A percentile compares a stretch with the other conserved stretches of the same genome.
These are phyloP conservation scores for Cryoendolithus antarcticus DNA, from an alignment of 2,329 filamentous ascomycete genomes.

Conservation along the genomic window DNA sequence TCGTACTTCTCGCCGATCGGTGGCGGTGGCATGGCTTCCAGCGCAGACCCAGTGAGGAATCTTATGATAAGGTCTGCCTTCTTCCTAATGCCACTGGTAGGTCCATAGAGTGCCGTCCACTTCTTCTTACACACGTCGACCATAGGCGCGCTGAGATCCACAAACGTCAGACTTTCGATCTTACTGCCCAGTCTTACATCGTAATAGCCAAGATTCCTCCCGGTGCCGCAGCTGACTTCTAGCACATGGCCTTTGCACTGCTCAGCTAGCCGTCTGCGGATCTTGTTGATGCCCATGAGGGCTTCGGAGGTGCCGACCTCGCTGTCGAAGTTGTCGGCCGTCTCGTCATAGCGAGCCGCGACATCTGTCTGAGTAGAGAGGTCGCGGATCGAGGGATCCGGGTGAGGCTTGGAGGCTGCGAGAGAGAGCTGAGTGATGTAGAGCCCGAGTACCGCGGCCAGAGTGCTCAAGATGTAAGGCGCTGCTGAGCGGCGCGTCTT, in stretches of 20 bases:
- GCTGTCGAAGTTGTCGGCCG: constrained; percentile 34
- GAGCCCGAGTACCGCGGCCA: constrained; percentile 28
- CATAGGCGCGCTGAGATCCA: constrained; percentile 37
- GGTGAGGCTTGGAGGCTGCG: constrained; percentile 16
- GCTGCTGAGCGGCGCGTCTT: not conserved
- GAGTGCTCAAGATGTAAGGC: constrained; percentile 15
- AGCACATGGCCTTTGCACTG: constrained; percentile 35
- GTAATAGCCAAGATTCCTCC: constrained; percentile 36
- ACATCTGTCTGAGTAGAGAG: constrained; percentile 26
- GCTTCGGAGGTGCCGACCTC: constrained; percentile 34
- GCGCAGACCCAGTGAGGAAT: constrained; percentile 33
- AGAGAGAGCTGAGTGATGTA: constrained; percentile 28
- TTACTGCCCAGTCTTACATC: constrained; percentile 13
- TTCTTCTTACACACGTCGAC: constrained; percentile 36
- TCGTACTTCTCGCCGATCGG: constrained; percentile 28
- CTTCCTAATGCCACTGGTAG: not conserved
- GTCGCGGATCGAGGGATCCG: constrained; percentile 13
- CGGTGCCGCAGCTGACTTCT: constrained; percentile 38
- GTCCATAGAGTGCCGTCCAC: constrained; percentile 30
- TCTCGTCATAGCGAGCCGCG: constrained; percentile 33
- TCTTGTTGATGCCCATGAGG: constrained; percentile 28
- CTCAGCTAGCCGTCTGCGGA: constrained; percentile 28
- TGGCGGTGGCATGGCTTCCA: constrained; percentile 28
- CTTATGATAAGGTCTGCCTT: constrained; percentile 15
- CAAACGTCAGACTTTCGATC: constrained; percentile 33